Percentiles rank a stretch among this genome's conserved stretches.
phyloP scores from a whole-genome alignment of 73 alveolate species.

The Stentor roeselii region DNA sequence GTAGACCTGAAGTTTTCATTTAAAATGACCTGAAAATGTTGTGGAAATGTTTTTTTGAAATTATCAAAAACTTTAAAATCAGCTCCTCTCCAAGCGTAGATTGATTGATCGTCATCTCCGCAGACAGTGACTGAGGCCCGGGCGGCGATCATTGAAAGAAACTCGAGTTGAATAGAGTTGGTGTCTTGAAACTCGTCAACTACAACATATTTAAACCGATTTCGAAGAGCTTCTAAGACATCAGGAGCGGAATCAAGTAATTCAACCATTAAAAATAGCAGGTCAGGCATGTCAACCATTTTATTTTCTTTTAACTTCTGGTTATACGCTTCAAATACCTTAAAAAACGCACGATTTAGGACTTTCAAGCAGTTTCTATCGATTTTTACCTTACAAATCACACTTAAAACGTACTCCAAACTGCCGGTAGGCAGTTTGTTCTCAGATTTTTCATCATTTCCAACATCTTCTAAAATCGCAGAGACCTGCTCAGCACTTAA shows the following conservation, averaged over 20 bases:
- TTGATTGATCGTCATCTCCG: slow-evolving; percentile 82
- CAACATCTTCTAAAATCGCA: background rate
- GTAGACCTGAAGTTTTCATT: slow-evolving; percentile 65
- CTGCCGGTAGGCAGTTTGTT: background rate
- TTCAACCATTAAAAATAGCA: slow-evolving; percentile 38
- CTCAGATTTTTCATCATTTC: slow-evolving; percentile 11
- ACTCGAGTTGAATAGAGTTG: slow-evolving; percentile 50
- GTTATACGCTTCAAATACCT: slow-evolving; percentile 25
- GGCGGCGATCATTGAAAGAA: slow-evolving; percentile 34
- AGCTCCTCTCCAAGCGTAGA: slow-evolving; percentile 72
- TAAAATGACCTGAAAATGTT: slow-evolving; percentile 33
- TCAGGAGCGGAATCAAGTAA: slow-evolving; percentile 28
- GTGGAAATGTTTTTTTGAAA: slow-evolving; percentile 30
- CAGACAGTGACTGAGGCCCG: slow-evolving; percentile 42
- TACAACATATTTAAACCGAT: slow-evolving; percentile 47
- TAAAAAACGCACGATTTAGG: background rate
- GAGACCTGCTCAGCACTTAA: slow-evolving; percentile 30
- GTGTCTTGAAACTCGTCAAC: slow-evolving; percentile 79
- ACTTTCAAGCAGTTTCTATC: background rate
- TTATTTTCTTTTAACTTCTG: slow-evolving; percentile 2
- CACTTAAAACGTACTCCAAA: background rate
- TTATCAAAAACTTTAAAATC: slow-evolving; percentile 43
- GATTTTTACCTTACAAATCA: background rate
- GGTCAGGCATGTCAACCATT: slow-evolving; percentile 53
- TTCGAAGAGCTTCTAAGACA: slow-evolving; percentile 25